Percentiles rank a stretch among this genome's conserved stretches.
Conservation (phyloP, 495 filamentous ascomycete genomes). For the Trypethelium eluteriae region DNA sequence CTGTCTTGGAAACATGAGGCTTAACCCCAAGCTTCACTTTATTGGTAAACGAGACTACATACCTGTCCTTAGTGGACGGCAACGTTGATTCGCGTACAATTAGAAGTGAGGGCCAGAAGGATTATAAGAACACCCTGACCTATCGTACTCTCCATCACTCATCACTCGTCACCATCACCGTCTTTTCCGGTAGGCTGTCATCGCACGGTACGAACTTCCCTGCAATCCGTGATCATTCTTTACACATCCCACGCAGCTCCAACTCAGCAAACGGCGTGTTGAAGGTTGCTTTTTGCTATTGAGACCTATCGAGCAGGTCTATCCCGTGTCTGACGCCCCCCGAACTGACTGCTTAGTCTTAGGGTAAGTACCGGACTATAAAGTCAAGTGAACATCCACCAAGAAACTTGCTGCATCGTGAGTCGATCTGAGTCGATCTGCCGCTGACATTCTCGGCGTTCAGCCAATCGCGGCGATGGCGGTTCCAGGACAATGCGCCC, state of each 20-base stretch:
- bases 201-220: not conserved
- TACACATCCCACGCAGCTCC: not conserved
- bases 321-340: constrained; percentile 10
- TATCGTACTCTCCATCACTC: not conserved
- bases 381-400: constrained; percentile 6
- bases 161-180: not conserved
- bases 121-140: not conserved
- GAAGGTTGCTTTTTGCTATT: not conserved
- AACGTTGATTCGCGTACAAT: not conserved
- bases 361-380: constrained; percentile 1
- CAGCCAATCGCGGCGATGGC: constrained; percentile 44
- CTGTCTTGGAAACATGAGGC: not conserved
- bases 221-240: not conserved
- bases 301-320: not conserved
- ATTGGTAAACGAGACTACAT: not conserved
- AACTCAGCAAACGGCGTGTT: not conserved
- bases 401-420: not conserved
- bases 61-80: not conserved
- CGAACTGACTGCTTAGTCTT: not conserved
- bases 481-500: constrained; percentile 54
- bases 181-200: not conserved
- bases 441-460: not conserved
- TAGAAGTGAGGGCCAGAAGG: not conserved
- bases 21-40: not conserved
- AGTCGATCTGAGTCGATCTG: not conserved